A percentile compares a stretch with the other conserved stretches of the same genome.
phyloP scores from a whole-genome alignment of 129 eudicot species.

The Chrysanthemum seticuspe region DNA sequence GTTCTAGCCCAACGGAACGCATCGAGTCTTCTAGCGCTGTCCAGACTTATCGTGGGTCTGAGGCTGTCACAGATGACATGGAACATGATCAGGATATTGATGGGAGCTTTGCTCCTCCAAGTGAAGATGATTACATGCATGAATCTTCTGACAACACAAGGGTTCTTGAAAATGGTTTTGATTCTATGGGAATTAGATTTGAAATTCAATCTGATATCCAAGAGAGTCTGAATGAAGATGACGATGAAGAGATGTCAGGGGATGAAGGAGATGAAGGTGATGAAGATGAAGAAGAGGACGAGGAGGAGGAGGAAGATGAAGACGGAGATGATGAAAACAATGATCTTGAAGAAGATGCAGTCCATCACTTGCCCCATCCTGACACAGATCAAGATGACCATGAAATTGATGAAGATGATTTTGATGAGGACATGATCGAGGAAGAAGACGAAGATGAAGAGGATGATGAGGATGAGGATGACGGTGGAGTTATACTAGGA shows the following conservation, averaged over 20 bases:
- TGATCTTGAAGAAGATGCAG: constrained; percentile 86
- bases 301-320: no score
- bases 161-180: constrained; percentile 71
- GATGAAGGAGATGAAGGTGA: constrained; percentile 89
- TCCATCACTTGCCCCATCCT: constrained; percentile 73
- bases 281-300: constrained; percentile 79
- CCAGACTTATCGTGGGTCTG: constrained; percentile 79
- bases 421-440: constrained; percentile 93
- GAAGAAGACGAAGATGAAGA: constrained; percentile 60
- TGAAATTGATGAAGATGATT: constrained; percentile 88
- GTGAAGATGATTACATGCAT: constrained; percentile 95
- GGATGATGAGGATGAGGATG: constrained; percentile 68
- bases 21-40: constrained; percentile 46
- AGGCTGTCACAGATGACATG: constrained; percentile 89
- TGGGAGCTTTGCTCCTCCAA: constrained; percentile 68
- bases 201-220: constrained; percentile 72
- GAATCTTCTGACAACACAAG: constrained; percentile 69
- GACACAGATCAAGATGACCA: constrained; percentile 97
- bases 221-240: constrained; percentile 81
- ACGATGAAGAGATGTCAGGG: constrained; percentile 84
- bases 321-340: constrained; percentile 50
- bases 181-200: constrained; percentile 71
- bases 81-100: constrained; percentile 95
- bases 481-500: constrained; percentile 80
- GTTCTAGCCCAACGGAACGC: constrained; percentile 43